These are phyloP conservation scores for Torulaspora maleeae DNA, from an alignment of 805 yeast species.

Conservation along the genomic window DNA sequence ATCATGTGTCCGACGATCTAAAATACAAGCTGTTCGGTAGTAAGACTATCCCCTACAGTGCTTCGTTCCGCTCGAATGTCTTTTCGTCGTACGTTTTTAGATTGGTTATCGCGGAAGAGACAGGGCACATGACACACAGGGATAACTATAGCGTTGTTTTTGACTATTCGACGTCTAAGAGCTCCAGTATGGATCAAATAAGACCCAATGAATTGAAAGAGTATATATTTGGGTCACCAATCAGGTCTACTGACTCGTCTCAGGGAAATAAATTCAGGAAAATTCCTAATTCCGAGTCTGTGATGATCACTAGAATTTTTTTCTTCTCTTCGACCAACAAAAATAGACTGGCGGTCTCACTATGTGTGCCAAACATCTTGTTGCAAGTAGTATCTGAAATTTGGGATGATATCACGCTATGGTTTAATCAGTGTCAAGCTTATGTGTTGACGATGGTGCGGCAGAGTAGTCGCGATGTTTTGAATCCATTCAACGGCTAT, in stretches of 20 bases:
- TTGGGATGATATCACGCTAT: constrained; percentile 32
- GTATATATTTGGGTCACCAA: constrained; percentile 40
- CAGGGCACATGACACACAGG: constrained; percentile 36
- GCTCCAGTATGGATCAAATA: constrained; percentile 25
- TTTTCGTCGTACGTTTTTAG: constrained; percentile 27
- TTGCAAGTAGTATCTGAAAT: constrained; percentile 32
- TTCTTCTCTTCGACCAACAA: constrained; percentile 18
- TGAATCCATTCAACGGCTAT: constrained; percentile 3
- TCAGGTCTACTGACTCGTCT: constrained; percentile 31
- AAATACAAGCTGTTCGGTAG: constrained; percentile 30
- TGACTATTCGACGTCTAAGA: constrained; percentile 32
- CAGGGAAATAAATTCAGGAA: constrained; percentile 30
- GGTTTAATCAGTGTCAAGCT: constrained; percentile 31
- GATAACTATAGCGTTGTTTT: constrained; percentile 35
- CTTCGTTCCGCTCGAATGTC: constrained; percentile 1
- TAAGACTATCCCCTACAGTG: constrained; percentile 17
- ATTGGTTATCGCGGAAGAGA: constrained; percentile 37
- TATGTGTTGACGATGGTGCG: constrained; percentile 15
- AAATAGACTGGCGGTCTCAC: constrained; percentile 34
- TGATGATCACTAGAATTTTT: constrained; percentile 36
- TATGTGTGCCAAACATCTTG: constrained; percentile 30
- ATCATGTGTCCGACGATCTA: constrained; percentile 29
- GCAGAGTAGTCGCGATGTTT: background rate
- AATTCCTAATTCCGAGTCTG: constrained; percentile 30
- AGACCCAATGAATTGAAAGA: constrained; percentile 36